Conservation (phyloP, 257 asterid genomes). For the Leonotis leonurus region DNA sequence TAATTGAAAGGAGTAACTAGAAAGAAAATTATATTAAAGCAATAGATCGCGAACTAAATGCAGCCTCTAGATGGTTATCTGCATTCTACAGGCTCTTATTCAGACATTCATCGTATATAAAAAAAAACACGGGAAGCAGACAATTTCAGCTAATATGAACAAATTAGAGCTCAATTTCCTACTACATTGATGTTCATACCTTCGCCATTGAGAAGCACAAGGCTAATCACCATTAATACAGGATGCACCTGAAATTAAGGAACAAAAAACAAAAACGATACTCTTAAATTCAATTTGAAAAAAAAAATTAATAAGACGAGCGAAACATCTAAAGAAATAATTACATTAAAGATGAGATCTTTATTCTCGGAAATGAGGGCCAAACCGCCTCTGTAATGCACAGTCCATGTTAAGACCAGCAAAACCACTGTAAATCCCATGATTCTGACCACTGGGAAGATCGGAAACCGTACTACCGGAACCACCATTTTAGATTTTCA, state of each 20-base stretch:
- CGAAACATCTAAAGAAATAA: not conserved
- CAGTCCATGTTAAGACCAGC: conserved; percentile 47
- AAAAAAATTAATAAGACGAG: not conserved
- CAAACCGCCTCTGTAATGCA: conserved; percentile 83
- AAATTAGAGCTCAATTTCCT: too few species aligned
- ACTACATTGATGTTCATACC: too few species aligned
- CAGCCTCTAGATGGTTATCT: too few species aligned
- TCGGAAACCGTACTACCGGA: conserved; percentile 64
- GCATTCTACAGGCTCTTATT: too few species aligned
- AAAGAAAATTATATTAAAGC: too few species aligned
- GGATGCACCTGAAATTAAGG: conserved; percentile 73
- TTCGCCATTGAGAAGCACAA: conserved; percentile 71
- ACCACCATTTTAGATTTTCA: conserved; percentile 45
- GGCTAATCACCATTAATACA: conserved; percentile 73
- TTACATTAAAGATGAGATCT: conserved; percentile 66
- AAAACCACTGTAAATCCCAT: conserved; percentile 47
- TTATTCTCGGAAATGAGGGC: conserved; percentile 72
- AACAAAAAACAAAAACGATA: not conserved
- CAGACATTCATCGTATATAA: too few species aligned
- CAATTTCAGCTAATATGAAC: too few species aligned
- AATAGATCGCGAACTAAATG: too few species aligned
- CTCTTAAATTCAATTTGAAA: not conserved
- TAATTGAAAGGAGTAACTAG: too few species aligned
- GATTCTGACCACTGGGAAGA: conserved; percentile 45
- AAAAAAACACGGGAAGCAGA: too few species aligned